Base-by-base conservation (phyloP, 352 stramenopile genomes). In the Pythium sp. region DNA sequence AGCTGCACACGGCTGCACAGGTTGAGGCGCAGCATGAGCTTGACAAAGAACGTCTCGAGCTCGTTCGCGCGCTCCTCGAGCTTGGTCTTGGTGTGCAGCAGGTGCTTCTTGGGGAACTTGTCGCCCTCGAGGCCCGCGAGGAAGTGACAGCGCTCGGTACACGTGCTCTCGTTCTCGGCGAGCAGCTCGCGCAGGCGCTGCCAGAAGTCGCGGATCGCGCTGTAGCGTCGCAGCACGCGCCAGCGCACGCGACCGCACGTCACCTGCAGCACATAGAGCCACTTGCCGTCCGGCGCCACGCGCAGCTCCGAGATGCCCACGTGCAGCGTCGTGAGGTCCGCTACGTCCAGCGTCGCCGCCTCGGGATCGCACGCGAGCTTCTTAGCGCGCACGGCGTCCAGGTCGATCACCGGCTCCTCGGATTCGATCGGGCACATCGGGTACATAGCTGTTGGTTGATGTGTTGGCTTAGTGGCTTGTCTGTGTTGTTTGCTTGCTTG, bases 51-150 rank as follows among this genome's bases (percentile, higher is more conserved):
- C 18, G 72, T 72, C 47, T 92, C 78, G 12, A 92, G 70, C 18
- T 86, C 77, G 8, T 74, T 74, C 2, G 80, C 80, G 14, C 80
- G 80, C 22, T 73, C 71, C 46, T 91, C 80, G 32, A 92, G 73
- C 65, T 78, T 83, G 62, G 80, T 83, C 59, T 85, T 79, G n/a
- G 82, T 91, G 62, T 91, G 79, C 41, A 91, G 63, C 34, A 92
- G 59, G 47, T 83, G 79, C 69, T 88, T 91, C 72, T 90, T 91
- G 18, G 84, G 84, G 70, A 92, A 92, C 70, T 89, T 90, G 76
- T 91, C 81, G 58, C 74, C 71, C 62, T 92, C 82, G 18, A 89
- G 71, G 12, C 84, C 84, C 3, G 74, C 77, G 28, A 92, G 74
- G 58, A 91, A 92, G 67, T 92, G 84, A 66, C 76, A 85, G 43